Evolutionary conservation across 2,329 filamentous ascomycete genomes (phyloP), one percentile per base, ranked within the genome.

Genomic region (Pseudogymnoascus sp.): DNA sequence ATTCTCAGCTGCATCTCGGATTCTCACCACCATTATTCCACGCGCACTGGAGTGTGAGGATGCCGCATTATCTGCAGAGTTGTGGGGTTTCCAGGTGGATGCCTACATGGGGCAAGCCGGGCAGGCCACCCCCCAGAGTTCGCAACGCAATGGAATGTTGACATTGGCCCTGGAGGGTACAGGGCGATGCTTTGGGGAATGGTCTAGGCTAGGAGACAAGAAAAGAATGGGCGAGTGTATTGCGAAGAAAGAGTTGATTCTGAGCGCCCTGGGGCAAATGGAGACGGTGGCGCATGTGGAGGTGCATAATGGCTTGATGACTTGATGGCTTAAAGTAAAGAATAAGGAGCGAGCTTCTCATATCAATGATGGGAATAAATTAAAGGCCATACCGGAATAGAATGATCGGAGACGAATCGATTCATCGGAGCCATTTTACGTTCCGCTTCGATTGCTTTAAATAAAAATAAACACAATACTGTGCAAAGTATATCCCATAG

Each of bases 201-300:
- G 80, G 68, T 80, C 81, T 62, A 78, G 78, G 61, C 74, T 86
- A 10, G 80, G 85, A 66, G 84, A 88, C 72, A 71, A 86, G 70
- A 82, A 84, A 66, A 83, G 87, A 67, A 83, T 86, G 75, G 68
- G 58, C 21, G 58, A 27, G 58, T 59, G 58, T 27, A 76, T 88
- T 71, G 81, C 83, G 51, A 88, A 88, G 75, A 89, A 88, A 72
- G 82, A 83, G 8, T 81, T 81, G n/a, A 78, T 89, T 58, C 83
- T 86, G 72, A 80, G 82, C 68, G 74, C 84, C 63, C 75, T 81
- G 25, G 84, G 81, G 2, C 83, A 87, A 68, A 71, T 76, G 38
- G 75, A 77, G 31, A 67, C 83, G 66, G 80, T 81, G n/a, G 82
- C 83, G 72, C 81, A 84, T 66, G 81, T 77, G 70, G 81, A 81